These are phyloP conservation scores for Jacaranda copaia DNA, from an alignment of 257 asterid species.

Conservation along the genomic window DNA sequence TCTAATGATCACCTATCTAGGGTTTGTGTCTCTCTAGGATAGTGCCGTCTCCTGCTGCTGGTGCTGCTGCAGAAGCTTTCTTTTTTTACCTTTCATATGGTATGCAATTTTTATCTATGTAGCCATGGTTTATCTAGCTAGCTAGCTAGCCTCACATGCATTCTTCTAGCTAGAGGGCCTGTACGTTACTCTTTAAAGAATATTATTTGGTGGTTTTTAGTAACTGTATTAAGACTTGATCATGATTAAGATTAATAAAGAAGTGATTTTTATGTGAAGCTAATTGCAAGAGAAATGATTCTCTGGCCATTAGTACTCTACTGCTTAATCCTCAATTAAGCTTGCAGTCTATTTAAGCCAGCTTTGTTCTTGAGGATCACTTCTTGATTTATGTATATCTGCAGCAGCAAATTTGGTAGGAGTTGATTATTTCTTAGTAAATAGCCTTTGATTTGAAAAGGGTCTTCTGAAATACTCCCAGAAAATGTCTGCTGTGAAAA, in stretches of 20 bases:
- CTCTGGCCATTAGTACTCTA: too few relatives aligned
- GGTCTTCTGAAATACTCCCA: not conserved
- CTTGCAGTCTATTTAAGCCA: not conserved
- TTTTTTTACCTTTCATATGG: not conserved
- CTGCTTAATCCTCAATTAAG: too few relatives aligned
- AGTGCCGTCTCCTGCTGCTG: not conserved
- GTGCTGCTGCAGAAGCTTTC: not conserved
- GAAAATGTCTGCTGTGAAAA: not conserved
- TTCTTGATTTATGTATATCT: not conserved
- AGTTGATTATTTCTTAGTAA: not conserved
- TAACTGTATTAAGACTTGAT: conserved; percentile 19
- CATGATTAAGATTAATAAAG: conserved; percentile 27
- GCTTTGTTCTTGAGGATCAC: conserved; percentile 19
- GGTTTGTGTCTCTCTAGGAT: conserved; percentile 32
- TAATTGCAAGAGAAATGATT: too few relatives aligned
- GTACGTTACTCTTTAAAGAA: not conserved
- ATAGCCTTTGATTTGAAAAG: conserved; percentile 4
- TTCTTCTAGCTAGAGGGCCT: conserved; percentile 20
- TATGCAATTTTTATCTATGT: conserved; percentile 8
- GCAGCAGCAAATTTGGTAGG: not conserved
- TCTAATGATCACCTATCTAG: conserved; percentile 25
- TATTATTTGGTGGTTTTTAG: conserved; percentile 2
- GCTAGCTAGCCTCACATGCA: conserved; percentile 15
- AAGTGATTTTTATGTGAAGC: not conserved
- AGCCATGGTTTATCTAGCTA: conserved; percentile 1